phyloP scores from a whole-genome alignment of 2,329 filamentous ascomycete genomes.

The Graphilbum sp. region DNA sequence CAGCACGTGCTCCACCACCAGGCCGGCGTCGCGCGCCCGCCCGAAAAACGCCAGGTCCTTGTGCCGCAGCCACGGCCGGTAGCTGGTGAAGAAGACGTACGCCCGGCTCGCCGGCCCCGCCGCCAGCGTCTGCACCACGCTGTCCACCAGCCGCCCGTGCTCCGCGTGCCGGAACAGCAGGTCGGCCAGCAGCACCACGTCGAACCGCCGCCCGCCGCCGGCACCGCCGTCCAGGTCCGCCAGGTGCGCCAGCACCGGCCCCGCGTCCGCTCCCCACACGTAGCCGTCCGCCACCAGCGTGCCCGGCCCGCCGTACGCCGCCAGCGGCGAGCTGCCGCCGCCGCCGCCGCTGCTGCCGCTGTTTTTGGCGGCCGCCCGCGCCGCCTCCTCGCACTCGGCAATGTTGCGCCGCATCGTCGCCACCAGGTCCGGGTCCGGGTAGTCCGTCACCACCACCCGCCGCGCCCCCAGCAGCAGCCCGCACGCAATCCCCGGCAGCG shows the following conservation, averaged over 20 bases:
- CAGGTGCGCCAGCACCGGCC: constrained; percentile 41
- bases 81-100: constrained; percentile 86
- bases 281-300: constrained; percentile 47
- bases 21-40: constrained; percentile 50
- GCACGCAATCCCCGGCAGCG: constrained; percentile 65
- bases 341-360: not conserved
- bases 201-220: constrained; percentile 34
- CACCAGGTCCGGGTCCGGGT: constrained; percentile 71
- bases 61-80: constrained; percentile 76
- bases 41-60: constrained; percentile 83
- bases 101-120: constrained; percentile 40
- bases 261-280: constrained; percentile 61
- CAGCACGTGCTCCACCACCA: constrained; percentile 62
- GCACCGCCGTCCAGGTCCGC: not conserved
- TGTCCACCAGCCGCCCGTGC: constrained; percentile 60
- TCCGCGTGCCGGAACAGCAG: constrained; percentile 84
- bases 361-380: too few species aligned
- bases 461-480: constrained; percentile 52
- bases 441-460: constrained; percentile 70
- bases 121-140: constrained; percentile 51
- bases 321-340: not conserved
- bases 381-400: constrained; percentile 24
- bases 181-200: constrained; percentile 74
- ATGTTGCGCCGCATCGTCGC: constrained; percentile 67
- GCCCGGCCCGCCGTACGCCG: not conserved